Percentiles rank a stretch among this genome's conserved stretches.
Conservation (phyloP, 192 early-diverging fungal genomes). For the Podila verticillata region DNA sequence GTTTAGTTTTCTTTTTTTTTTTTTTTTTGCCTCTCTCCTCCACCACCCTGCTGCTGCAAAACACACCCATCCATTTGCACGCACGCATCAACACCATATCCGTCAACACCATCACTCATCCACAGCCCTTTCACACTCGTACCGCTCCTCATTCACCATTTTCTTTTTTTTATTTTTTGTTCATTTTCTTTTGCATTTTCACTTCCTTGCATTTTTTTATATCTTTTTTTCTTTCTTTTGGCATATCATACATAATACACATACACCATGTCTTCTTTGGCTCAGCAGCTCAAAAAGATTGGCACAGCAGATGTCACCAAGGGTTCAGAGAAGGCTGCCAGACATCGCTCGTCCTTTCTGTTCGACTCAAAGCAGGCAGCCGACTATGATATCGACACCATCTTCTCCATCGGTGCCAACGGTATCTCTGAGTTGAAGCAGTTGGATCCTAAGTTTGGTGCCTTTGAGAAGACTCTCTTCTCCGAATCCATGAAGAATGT, state of each 20-base stretch:
- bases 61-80: constrained; percentile 3
- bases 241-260: constrained; percentile 3
- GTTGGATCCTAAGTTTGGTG: constrained; percentile 69
- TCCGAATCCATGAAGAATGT: constrained; percentile 80
- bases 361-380: constrained; percentile 87
- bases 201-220: not conserved
- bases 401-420: constrained; percentile 84
- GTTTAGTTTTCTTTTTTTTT: constrained; percentile 4
- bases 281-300: constrained; percentile 72
- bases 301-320: constrained; percentile 67
- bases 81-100: not conserved
- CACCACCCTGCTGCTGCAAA: not conserved
- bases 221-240: not conserved
- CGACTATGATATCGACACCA: constrained; percentile 87
- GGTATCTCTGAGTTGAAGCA: constrained; percentile 81
- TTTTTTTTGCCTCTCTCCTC: constrained; percentile 2
- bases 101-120: not conserved
- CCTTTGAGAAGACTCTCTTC: constrained; percentile 81
- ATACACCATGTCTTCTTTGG: constrained; percentile 66
- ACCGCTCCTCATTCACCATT: not conserved
- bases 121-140: not conserved
- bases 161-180: not conserved
- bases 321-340: constrained; percentile 63
- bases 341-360: constrained; percentile 79
- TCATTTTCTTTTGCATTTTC: constrained; percentile 1